Percentiles rank a stretch among this genome's conserved stretches.
Conservation (phyloP, 306 rosid species). For the Cercis canadensis region DNA sequence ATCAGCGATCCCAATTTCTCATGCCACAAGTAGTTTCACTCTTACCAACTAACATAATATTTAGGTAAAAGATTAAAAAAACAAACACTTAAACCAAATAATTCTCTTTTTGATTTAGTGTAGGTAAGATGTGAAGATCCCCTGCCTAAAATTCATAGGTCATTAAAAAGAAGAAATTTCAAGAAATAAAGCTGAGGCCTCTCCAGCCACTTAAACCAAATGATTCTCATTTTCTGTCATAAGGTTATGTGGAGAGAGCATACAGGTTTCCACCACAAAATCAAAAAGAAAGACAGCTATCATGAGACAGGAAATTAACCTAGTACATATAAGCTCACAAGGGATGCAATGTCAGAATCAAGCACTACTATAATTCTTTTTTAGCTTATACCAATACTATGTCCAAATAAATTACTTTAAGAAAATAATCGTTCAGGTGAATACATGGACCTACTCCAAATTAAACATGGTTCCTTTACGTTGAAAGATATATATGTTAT, state of each 20-base stretch:
- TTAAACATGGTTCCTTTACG: slow-evolving; percentile 11
- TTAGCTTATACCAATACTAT: neutral
- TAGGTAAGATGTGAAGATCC: slow-evolving; percentile 3
- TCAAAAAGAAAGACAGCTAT: slow-evolving; percentile 16
- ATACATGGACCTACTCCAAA: slow-evolving; percentile 22
- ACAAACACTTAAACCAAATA: slow-evolving; percentile 16
- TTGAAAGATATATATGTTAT: neutral
- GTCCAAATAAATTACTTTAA: slow-evolving; percentile 16
- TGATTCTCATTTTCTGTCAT: neutral
- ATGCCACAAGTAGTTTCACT: slow-evolving; percentile 8
- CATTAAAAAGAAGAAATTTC: slow-evolving; percentile 14
- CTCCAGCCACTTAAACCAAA: slow-evolving; percentile 34
- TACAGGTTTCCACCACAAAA: slow-evolving; percentile 5
- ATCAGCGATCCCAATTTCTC: slow-evolving; percentile 12
- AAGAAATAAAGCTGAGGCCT: slow-evolving; percentile 13
- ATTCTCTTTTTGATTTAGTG: neutral
- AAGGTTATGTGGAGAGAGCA: slow-evolving; percentile 5
- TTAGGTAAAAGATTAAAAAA: neutral
- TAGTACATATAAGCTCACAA: neutral
- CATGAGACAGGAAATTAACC: too few relatives aligned
- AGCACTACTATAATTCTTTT: slow-evolving; percentile 24
- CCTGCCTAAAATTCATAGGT: slow-evolving; percentile 6
- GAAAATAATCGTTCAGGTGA: slow-evolving; percentile 22
- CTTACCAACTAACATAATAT: slow-evolving; percentile 15
- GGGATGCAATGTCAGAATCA: slow-evolving; percentile 6